A percentile compares a stretch with the other conserved stretches of the same genome.
phyloP scores from a whole-genome alignment of 192 early-diverging fungal species.

The Dissophora globulifera region DNA sequence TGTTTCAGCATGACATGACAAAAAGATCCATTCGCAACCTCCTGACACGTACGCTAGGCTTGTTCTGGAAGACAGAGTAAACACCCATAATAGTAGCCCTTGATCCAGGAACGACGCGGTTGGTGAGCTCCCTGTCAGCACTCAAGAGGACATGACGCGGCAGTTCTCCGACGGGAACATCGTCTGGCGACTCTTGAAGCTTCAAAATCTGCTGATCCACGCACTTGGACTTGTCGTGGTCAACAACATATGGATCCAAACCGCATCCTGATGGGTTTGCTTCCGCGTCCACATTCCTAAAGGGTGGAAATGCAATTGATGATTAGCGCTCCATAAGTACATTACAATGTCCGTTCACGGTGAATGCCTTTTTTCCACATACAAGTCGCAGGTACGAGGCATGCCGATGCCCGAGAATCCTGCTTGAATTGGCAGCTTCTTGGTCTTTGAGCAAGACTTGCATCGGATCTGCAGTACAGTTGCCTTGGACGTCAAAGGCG shows the following conservation, averaged over 20 bases:
- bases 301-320: too few relatives aligned
- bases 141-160: conserved; percentile 94
- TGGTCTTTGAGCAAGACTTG: conserved; percentile 84
- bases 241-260: conserved; percentile 93
- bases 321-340: too few relatives aligned
- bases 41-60: conserved; percentile 50
- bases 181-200: conserved; percentile 96
- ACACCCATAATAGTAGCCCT: conserved; percentile 94
- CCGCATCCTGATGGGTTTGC: conserved; percentile 69
- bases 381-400: conserved; percentile 91
- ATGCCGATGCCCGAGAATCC: conserved; percentile 88
- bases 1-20: too few relatives aligned
- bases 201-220: conserved; percentile 98
- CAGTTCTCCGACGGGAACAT: conserved; percentile 97
- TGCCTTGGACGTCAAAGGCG: conserved; percentile 88
- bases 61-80: conserved; percentile 92
- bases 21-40: too few relatives aligned
- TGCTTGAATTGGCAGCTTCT: conserved; percentile 80
- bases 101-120: conserved; percentile 93
- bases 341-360: too few relatives aligned
- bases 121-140: conserved; percentile 88
- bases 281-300: conserved; percentile 45
- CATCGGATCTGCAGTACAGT: conserved; percentile 92
- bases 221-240: conserved; percentile 96
- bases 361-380: conserved; percentile 41